These are phyloP conservation scores for Coleophoma cylindrospora DNA, from an alignment of 2,329 filamentous ascomycete genomes.

Conservation along the genomic window DNA sequence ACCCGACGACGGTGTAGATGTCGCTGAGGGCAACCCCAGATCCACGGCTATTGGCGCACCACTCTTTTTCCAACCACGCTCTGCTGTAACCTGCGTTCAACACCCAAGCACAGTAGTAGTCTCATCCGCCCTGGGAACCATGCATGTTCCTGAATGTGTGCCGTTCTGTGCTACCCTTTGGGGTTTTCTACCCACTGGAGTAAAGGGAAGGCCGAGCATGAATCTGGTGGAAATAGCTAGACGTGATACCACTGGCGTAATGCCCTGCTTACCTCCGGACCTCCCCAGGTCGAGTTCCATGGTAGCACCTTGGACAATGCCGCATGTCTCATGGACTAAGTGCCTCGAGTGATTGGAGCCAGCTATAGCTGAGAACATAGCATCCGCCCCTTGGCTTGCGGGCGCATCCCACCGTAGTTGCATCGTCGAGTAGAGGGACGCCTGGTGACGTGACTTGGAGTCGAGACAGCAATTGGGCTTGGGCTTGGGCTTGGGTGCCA, in stretches of 20 bases:
- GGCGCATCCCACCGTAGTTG: neutral
- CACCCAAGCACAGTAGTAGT: too few species aligned
- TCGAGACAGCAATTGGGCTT: neutral
- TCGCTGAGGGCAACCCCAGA: too few species aligned
- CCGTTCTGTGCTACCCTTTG: conserved; percentile 4
- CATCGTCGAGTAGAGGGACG: neutral
- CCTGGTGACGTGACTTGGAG: neutral
- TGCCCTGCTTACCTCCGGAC: conserved; percentile 36
- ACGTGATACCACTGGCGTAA: conserved; percentile 30
- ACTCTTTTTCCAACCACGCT: too few species aligned
- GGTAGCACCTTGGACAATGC: conserved; percentile 33
- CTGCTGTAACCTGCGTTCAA: too few species aligned
- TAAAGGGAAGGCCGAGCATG: conserved; percentile 36
- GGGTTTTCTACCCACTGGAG: neutral
- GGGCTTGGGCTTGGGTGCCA: neutral
- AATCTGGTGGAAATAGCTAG: conserved; percentile 35
- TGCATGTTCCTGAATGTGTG: too few species aligned
- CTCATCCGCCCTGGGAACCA: too few species aligned
- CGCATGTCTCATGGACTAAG: conserved; percentile 29
- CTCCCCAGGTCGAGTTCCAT: conserved; percentile 39
- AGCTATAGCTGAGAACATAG: neutral
- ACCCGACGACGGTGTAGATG: too few species aligned
- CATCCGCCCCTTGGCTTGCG: neutral
- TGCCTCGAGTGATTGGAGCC: neutral
- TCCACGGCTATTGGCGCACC: too few species aligned